Conservation (phyloP, 1,284 basidiomycete genomes). For the Rhodofomes roseus region DNA sequence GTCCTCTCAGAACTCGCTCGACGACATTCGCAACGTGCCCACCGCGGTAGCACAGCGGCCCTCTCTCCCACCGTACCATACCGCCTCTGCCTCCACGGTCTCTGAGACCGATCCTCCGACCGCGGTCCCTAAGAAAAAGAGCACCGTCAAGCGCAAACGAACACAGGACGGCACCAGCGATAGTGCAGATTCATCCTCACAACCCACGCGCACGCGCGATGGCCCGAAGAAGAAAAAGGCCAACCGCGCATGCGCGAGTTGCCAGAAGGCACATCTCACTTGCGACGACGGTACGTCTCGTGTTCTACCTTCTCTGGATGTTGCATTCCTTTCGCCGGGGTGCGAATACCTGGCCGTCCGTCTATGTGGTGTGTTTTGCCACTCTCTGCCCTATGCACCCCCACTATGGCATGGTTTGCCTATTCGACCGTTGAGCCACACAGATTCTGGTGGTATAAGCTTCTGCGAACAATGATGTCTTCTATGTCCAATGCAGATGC, state of each 20-base stretch:
- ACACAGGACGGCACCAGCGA: slow-evolving; percentile 50
- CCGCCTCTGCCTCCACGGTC: slow-evolving; percentile 20
- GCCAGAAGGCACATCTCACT: slow-evolving; percentile 94
- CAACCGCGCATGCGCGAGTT: slow-evolving; percentile 89
- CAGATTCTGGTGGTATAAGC: too few species aligned
- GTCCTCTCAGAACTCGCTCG: slow-evolving; percentile 4
- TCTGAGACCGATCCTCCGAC: slow-evolving; percentile 19
- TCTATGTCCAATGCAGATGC: too few species aligned
- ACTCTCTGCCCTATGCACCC: too few species aligned
- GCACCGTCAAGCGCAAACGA: slow-evolving; percentile 39
- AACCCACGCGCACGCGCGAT: slow-evolving; percentile 43
- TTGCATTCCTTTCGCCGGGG: not conserved
- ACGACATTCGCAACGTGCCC: slow-evolving; percentile 13
- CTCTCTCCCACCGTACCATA: slow-evolving; percentile 12
- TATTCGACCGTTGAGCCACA: too few species aligned
- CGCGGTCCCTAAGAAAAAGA: slow-evolving; percentile 21
- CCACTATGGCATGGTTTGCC: too few species aligned
- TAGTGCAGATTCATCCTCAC: slow-evolving; percentile 35
- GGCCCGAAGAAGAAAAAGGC: slow-evolving; percentile 90
- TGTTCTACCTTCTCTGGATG: not conserved
- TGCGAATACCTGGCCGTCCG: not conserved
- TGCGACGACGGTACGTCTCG: slow-evolving; percentile 86
- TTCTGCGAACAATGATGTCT: too few species aligned
- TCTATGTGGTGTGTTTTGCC: too few species aligned
- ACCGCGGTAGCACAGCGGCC: slow-evolving; percentile 14